phyloP scores from a whole-genome alignment of 305 asterid genomes.

The Fraxinus greggii region DNA sequence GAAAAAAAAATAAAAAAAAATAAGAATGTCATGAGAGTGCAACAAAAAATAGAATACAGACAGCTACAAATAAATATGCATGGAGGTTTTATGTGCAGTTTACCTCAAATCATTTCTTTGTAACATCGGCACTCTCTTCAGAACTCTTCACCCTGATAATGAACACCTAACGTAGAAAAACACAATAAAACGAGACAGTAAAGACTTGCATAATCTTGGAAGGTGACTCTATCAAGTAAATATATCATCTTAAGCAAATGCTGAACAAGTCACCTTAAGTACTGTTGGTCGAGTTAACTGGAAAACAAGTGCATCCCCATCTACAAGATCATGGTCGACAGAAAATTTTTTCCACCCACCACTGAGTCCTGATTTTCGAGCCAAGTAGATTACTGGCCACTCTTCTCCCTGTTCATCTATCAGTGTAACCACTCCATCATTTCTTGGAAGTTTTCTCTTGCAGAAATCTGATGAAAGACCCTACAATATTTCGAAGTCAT shows the following conservation, averaged over 20 bases:
- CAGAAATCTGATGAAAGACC: constrained; percentile 59
- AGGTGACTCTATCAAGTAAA: neutral
- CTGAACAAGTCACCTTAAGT: constrained; percentile 40
- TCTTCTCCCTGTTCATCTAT: constrained; percentile 67
- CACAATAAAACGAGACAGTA: neutral
- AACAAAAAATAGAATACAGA: neutral
- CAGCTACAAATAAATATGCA: neutral
- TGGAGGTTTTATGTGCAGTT: neutral
- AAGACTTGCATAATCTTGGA: neutral
- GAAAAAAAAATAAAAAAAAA: neutral
- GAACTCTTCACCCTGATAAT: constrained; percentile 38
- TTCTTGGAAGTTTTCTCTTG: constrained; percentile 57
- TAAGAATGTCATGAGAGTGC: neutral
- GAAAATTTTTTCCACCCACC: constrained; percentile 90
- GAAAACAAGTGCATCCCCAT: constrained; percentile 78
- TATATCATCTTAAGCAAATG: neutral
- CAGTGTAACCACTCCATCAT: constrained; percentile 52
- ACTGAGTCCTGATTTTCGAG: constrained; percentile 72
- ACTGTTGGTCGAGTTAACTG: constrained; percentile 53
- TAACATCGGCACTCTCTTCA: constrained; percentile 18
- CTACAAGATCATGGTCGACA: constrained; percentile 71
- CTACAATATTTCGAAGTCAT: constrained; percentile 38
- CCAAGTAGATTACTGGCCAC: constrained; percentile 67
- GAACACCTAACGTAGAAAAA: constrained; percentile 35
- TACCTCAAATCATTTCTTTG: neutral